Conservation (phyloP, 441 rosid genomes). For the Populus hybrid region DNA sequence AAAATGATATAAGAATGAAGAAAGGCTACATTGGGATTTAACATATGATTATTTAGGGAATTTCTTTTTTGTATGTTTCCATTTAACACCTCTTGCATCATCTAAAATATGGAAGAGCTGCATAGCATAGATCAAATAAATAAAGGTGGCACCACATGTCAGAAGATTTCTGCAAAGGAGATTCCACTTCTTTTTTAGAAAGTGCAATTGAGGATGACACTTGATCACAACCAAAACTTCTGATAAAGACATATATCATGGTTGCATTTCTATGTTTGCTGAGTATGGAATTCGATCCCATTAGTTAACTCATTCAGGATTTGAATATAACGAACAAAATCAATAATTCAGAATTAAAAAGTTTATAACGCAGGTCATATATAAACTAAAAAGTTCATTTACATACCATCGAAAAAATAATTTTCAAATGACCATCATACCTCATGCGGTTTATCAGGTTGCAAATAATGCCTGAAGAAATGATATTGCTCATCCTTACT, state of each 20-base stretch:
- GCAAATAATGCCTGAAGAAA: slow-evolving; percentile 84
- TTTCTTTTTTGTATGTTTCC: not conserved
- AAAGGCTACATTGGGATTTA: not conserved
- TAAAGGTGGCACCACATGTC: not conserved
- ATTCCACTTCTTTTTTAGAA: not conserved
- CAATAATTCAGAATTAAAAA: not conserved
- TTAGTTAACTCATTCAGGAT: not conserved
- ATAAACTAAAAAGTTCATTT: not conserved
- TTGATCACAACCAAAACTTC: not conserved
- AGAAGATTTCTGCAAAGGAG: not conserved
- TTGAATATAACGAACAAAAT: not conserved
- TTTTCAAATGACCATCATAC: slow-evolving; percentile 34
- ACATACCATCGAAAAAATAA: not conserved
- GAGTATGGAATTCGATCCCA: not conserved
- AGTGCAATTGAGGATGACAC: not conserved
- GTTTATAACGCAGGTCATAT: not conserved
- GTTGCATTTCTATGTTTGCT: slow-evolving; percentile 2
- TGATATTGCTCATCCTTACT: slow-evolving; percentile 75
- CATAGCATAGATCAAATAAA: not conserved
- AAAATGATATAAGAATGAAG: not conserved
- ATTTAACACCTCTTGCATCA: not conserved
- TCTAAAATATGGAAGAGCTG: not conserved
- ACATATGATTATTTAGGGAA: not conserved
- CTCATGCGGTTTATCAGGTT: slow-evolving; percentile 66
- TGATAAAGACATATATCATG: not conserved